Evolutionary conservation across 768 basidiomycete genomes (phyloP), one percentile per base, ranked within the genome.

Genomic region (Macrolepiota dolichaula): DNA sequence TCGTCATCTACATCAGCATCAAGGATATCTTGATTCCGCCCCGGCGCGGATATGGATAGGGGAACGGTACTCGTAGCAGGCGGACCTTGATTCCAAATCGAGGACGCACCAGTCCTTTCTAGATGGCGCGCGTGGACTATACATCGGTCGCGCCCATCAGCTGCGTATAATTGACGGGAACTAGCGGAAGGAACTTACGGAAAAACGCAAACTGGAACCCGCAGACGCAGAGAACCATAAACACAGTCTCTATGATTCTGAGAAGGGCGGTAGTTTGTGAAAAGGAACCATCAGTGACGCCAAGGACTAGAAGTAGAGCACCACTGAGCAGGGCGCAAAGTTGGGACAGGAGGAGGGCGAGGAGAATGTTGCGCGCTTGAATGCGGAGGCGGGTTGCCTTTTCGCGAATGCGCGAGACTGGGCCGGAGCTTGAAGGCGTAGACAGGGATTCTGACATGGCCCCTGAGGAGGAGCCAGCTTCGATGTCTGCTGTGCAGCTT

Each of bases 201-300:
- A 38, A 49, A 35, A 61, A 55, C 11, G 59, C 59, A 22, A 61
- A n/a, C 19, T 47, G 38, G 35, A 61, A 42, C 25, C 44, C 52
- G 17, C 42, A 61, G 19, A 55, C 37, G 32, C 44, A 49, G 5
- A 61, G n/a, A 29, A 38, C 53, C 42, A 44, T 55, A n/a, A 54
- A 61, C 3, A 38, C 10, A 1, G 52, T 55, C 42, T 61, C 52
- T 11, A 55, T 22, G 10, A 47, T 49, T 37, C 53, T 47, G 24
- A 61, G 52, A 49, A 55, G 22, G 2, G 44, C 11, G 19, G 53
- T 47, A n/a, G n/a, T 25, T 29, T 27, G 25, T 10, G 40, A 46
- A 53, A 55, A 22, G 27, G 52, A 15, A n/a, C 29, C 10, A 38
- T 57, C 47, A 24, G 27, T 24, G 13, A 38, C 47, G 5, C 36